A percentile compares a stretch with the other conserved stretches of the same genome.
These are phyloP conservation scores for Escallonia herrerae DNA, from an alignment of 129 eudicot genomes.

Conservation along the genomic window DNA sequence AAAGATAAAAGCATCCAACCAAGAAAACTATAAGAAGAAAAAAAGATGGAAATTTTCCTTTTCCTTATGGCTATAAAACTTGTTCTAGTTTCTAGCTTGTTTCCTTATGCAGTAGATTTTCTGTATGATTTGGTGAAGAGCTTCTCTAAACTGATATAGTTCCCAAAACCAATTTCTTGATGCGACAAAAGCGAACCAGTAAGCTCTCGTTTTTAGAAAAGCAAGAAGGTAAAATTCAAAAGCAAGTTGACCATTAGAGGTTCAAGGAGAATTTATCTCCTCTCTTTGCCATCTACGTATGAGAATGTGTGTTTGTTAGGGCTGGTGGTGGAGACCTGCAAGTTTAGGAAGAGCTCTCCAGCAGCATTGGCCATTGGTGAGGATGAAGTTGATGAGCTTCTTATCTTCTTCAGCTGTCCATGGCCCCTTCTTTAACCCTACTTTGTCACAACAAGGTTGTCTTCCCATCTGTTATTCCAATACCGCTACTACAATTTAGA, in stretches of 20 bases:
- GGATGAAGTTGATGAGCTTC: constrained; percentile 68
- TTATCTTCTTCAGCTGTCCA: constrained; percentile 84
- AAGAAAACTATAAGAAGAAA: too few relatives aligned
- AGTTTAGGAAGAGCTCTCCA: constrained; percentile 88
- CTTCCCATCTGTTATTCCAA: constrained; percentile 48
- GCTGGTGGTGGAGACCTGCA: constrained; percentile 36
- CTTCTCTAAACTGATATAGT: background rate
- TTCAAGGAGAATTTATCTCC: background rate
- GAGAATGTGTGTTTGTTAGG: background rate
- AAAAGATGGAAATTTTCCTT: too few relatives aligned
- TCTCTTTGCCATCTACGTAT: too few relatives aligned
- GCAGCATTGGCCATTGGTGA: constrained; percentile 81
- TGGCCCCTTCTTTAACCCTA: constrained; percentile 78
- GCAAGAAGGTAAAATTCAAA: background rate
- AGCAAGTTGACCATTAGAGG: background rate
- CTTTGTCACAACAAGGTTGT: constrained; percentile 80
- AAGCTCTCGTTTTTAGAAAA: background rate
- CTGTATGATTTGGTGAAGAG: too few relatives aligned
- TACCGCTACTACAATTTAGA: background rate
- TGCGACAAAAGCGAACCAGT: too few relatives aligned
- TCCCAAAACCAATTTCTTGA: background rate
- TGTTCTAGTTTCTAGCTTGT: too few relatives aligned
- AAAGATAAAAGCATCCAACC: too few relatives aligned
- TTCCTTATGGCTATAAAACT: too few relatives aligned
- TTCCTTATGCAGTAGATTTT: too few relatives aligned